These are phyloP conservation scores for Silene latifolia DNA, from an alignment of 148 eudicot species.

Conservation along the genomic window DNA sequence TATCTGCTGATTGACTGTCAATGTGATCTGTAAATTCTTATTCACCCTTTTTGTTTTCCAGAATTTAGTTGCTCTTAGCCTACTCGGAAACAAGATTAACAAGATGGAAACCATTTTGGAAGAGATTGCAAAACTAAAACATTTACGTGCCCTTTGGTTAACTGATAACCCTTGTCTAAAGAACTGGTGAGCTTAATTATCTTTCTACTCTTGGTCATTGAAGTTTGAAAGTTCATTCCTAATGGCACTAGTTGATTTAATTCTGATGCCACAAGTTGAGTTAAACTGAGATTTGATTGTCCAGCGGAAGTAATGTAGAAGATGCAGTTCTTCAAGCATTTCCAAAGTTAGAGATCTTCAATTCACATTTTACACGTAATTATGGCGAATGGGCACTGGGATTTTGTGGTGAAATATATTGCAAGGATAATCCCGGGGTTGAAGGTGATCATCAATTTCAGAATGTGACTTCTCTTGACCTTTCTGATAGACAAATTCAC, in stretches of 20 bases:
- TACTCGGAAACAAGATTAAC: conserved; percentile 71
- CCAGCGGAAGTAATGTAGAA: conserved; percentile 45
- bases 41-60: conserved; percentile 21
- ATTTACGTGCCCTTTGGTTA: conserved; percentile 90
- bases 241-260: neutral
- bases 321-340: conserved; percentile 54
- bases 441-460: conserved; percentile 42
- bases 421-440: conserved; percentile 61
- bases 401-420: conserved; percentile 81
- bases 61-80: conserved; percentile 78
- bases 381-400: conserved; percentile 93
- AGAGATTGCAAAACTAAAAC: conserved; percentile 52
- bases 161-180: conserved; percentile 63
- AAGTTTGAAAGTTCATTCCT: neutral
- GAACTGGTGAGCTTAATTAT: conserved; percentile 46
- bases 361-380: conserved; percentile 64
- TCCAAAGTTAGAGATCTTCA: conserved; percentile 74
- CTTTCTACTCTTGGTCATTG: neutral
- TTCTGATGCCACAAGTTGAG: conserved; percentile 7
- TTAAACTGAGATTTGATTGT: conserved; percentile 26
- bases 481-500: conserved; percentile 69
- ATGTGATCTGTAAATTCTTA: conserved; percentile 4
- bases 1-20: conserved; percentile 3
- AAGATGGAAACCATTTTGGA: conserved; percentile 45
- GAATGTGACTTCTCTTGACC: conserved; percentile 64